Evolutionary conservation across 306 rosid genomes (phyloP), one percentile per base, ranked within the genome.

Genomic region (Alnus glutinosa): DNA sequence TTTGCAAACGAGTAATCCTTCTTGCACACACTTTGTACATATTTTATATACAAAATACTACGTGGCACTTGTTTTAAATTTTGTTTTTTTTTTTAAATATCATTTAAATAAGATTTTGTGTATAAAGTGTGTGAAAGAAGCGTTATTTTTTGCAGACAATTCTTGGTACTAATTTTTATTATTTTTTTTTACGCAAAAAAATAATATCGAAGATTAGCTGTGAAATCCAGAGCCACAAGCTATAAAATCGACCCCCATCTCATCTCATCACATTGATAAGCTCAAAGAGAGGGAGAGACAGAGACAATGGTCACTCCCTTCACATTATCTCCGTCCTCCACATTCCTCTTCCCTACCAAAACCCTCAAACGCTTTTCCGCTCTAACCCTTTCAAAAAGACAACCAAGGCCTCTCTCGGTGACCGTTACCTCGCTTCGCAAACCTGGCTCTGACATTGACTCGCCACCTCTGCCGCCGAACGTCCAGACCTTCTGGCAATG

Each of bases 401-500:
- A 86, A 71, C 28, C 64, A 15, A 83, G 55, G 52, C 83, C 85
- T 15, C 76, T 85, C 77, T 80, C 84, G 1, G 77, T 59, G 66
- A 8, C 51, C n/a, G 48, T 69, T 2, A 78, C 79, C 12, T 81
- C 91, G 55, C 71, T 81, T 47, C 80, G 82, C 44, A 82, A 92
- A 48, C 19, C 84, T 15, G 91, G 86, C 59, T 84, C 88, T 4
- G 92, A 49, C 52, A 12, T 49, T 49, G 52, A 92, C 36, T 79
- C 90, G 46, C 81, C 97, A 51, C 36, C 37, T 23, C 52, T 92
- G 46, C 79, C 97, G 16, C 86, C 88, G 11, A 87, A 82, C 37
- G 88, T 95, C 58, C 88, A 82, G 64, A 84, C 88, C 75, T 92
- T 95, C 92, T 95, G 98, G 98, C 78, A 86, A 61, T 95, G 98